These are phyloP conservation scores for Zoysia pacifica DNA, from an alignment of 176 grass and related monocot species.

Conservation along the genomic window DNA sequence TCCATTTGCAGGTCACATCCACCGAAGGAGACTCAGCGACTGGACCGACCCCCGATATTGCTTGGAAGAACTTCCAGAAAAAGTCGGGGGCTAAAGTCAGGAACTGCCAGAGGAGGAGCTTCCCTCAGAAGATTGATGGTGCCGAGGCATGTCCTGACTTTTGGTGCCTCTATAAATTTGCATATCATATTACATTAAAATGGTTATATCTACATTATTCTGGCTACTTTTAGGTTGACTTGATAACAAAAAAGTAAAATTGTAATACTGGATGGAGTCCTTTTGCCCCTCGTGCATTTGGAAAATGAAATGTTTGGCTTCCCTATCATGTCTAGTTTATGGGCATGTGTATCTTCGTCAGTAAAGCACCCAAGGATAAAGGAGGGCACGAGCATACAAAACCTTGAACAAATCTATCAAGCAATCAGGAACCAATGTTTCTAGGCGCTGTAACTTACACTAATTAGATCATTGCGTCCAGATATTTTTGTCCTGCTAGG, in stretches of 20 bases:
- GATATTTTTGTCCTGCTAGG: constrained; percentile 17
- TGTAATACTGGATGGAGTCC: not conserved
- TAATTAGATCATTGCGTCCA: not conserved
- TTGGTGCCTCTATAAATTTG: not conserved
- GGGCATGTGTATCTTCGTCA: not conserved
- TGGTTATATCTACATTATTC: not conserved
- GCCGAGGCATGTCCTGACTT: constrained; percentile 54
- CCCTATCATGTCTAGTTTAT: not conserved
- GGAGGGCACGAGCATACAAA: constrained; percentile 4
- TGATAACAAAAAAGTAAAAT: not conserved
- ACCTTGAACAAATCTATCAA: not conserved
- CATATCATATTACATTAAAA: constrained; percentile 6
- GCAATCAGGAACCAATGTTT: not conserved
- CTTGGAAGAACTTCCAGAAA: constrained; percentile 85
- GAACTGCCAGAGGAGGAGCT: constrained; percentile 58
- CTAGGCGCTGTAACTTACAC: not conserved
- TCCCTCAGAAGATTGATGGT: constrained; percentile 89
- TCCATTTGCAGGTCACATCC: constrained; percentile 64
- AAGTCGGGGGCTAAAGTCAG: constrained; percentile 55
- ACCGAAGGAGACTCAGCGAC: constrained; percentile 53
- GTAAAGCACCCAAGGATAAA: not conserved
- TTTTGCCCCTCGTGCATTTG: not conserved
- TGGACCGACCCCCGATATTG: constrained; percentile 73
- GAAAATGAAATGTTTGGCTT: not conserved
- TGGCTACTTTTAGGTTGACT: not conserved